These are phyloP conservation scores for Globisporangium nunn DNA, from an alignment of 352 stramenopile species.

Conservation along the genomic window DNA sequence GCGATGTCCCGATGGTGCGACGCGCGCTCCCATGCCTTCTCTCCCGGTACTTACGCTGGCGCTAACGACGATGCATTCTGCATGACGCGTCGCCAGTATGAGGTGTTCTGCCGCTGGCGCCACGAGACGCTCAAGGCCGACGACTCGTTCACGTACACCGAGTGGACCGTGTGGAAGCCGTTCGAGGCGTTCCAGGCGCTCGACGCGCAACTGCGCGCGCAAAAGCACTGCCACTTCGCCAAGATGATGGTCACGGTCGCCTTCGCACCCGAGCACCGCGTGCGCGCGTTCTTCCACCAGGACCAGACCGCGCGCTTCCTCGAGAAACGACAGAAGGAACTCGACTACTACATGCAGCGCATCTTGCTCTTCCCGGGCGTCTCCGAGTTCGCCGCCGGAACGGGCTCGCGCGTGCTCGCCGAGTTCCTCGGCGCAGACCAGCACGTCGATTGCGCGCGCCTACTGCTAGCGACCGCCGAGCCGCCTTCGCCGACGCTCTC, in stretches of 20 bases:
- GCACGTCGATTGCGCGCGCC: conserved; percentile 36
- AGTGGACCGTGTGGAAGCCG: conserved; percentile 77
- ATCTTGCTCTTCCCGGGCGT: conserved; percentile 74
- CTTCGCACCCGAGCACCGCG: conserved; percentile 57
- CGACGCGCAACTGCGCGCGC: conserved; percentile 51
- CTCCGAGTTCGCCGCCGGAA: conserved; percentile 39
- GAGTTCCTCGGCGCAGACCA: conserved; percentile 51
- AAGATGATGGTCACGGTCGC: conserved; percentile 83
- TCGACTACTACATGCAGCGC: conserved; percentile 81
- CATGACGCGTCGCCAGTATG: conserved; percentile 30
- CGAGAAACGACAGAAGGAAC: conserved; percentile 65
- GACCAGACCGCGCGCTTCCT: conserved; percentile 62
- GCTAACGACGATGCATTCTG: no score
- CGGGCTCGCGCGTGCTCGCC: conserved; percentile 49
- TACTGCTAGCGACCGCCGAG: conserved; percentile 12
- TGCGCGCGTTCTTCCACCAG: conserved; percentile 73
- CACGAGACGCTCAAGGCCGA: conserved; percentile 31
- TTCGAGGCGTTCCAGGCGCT: conserved; percentile 79
- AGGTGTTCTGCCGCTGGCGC: conserved; percentile 45
- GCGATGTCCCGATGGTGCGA: conserved; percentile 45
- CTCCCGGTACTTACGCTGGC: no score
- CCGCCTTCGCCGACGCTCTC: conserved; percentile 9
- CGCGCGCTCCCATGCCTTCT: conserved; percentile 7
- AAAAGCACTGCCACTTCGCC: conserved; percentile 40
- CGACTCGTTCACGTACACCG: conserved; percentile 24